Evolutionary conservation across 1,284 basidiomycete species (phyloP).

Genomic region (Puccinia horiana): DNA sequence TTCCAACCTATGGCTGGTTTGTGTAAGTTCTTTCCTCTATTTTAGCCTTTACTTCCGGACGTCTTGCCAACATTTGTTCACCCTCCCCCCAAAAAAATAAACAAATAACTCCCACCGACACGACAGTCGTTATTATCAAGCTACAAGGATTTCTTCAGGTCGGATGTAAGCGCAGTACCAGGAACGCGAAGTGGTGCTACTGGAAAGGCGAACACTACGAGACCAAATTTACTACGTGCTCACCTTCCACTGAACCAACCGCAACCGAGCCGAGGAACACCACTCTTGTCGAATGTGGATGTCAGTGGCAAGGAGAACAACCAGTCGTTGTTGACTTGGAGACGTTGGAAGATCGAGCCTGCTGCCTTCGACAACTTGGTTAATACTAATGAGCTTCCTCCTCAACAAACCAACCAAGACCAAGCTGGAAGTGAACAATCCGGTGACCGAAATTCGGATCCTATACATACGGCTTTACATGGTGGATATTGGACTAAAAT

Average conservation of each 20-base stretch:
- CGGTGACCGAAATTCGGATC: neutral
- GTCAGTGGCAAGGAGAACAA: neutral
- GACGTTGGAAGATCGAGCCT: neutral
- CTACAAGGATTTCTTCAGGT: neutral
- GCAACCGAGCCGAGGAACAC: neutral
- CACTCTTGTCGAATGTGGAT: neutral
- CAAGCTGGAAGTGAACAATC: neutral
- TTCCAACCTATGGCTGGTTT: neutral
- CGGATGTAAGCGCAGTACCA: neutral
- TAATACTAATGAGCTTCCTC: neutral
- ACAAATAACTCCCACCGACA: too few species aligned
- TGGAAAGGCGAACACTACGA: neutral
- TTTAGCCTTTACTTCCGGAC: neutral
- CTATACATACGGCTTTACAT: neutral
- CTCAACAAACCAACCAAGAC: neutral
- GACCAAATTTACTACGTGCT: neutral
- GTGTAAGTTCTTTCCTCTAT: neutral
- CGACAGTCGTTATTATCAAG: conserved; percentile 9
- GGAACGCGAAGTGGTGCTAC: neutral
- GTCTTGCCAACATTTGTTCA: neutral
- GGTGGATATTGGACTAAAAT: neutral
- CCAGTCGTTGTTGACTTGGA: conserved; percentile 4
- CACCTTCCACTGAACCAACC: neutral
- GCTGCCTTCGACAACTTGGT: neutral
- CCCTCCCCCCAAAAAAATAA: neutral